A percentile compares a stretch with the other conserved stretches of the same genome.
Conservation (phyloP, 202 grass and related monocot species). For the Schoenoplectus triqueter region DNA sequence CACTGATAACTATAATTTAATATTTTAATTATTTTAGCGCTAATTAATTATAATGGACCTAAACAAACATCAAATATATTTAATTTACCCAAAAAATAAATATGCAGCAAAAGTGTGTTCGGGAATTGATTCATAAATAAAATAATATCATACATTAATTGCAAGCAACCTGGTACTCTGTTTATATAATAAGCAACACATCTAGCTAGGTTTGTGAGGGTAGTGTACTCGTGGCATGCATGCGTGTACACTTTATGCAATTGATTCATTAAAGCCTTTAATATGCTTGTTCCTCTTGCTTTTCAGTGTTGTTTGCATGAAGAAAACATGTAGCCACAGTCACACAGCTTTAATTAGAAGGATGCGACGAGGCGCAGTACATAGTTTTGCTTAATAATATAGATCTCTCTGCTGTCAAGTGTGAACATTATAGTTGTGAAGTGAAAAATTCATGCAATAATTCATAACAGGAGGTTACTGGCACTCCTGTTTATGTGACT, state of each 20-base stretch:
- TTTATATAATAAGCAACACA: constrained; percentile 11
- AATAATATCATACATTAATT: neutral
- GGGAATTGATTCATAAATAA: neutral
- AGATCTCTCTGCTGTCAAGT: neutral
- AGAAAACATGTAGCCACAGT: constrained; percentile 3
- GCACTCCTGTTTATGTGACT: neutral
- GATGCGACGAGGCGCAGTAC: neutral
- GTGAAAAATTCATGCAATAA: neutral
- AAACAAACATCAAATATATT: no score
- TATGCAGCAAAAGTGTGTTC: neutral
- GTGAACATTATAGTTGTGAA: constrained; percentile 4
- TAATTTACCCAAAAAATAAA: neutral
- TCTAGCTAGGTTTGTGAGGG: neutral
- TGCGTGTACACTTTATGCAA: constrained; percentile 38
- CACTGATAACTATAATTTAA: no score
- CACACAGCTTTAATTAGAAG: neutral
- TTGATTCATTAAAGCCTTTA: neutral
- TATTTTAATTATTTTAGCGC: no score
- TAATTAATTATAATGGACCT: no score
- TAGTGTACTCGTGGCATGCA: neutral
- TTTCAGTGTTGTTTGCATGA: constrained; percentile 24
- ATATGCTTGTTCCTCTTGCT: constrained; percentile 26
- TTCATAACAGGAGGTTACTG: neutral
- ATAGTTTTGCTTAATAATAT: neutral
- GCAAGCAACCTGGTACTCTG: constrained; percentile 15